These are phyloP conservation scores for Leccinum arenicola DNA, from an alignment of 768 basidiomycete genomes.

Conservation along the genomic window DNA sequence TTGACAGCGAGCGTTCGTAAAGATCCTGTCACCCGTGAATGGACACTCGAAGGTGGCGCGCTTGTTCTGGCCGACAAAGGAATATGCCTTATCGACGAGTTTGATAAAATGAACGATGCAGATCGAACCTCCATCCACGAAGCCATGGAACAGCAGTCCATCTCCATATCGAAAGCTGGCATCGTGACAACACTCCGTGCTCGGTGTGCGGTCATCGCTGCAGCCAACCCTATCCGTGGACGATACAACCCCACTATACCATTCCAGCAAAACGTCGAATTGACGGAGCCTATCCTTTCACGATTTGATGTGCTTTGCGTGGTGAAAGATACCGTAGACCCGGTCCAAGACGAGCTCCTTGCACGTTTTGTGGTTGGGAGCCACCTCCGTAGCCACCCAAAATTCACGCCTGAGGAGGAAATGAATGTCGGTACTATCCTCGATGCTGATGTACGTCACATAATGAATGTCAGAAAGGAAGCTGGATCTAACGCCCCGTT, in stretches of 20 bases:
- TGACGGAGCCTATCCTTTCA: conserved; percentile 97
- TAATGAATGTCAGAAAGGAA: background rate
- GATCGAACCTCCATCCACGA: conserved; percentile 99
- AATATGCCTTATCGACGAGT: conserved; percentile 96
- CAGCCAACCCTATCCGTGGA: conserved; percentile 95
- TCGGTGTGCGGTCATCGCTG: conserved; percentile 95
- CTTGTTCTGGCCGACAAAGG: conserved; percentile 99
- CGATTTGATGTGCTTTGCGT: conserved; percentile 98
- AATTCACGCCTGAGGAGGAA: conserved; percentile 89
- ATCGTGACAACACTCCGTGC: conserved; percentile 98
- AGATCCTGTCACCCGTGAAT: conserved; percentile 95
- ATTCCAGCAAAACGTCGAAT: conserved; percentile 96
- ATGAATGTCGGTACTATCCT: conserved; percentile 87
- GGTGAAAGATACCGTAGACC: conserved; percentile 96
- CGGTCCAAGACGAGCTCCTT: conserved; percentile 93
- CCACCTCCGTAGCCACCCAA: conserved; percentile 91
- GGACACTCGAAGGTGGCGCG: conserved; percentile 98
- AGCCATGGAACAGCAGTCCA: conserved; percentile 99
- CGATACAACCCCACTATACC: conserved; percentile 98
- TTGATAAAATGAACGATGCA: conserved; percentile 99
- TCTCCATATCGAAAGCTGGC: conserved; percentile 98
- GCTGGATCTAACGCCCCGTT: conserved; percentile 9
- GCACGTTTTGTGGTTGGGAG: conserved; percentile 98
- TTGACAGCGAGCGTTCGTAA: conserved; percentile 98
- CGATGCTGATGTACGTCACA: conserved; percentile 81